A percentile compares a stretch with the other conserved stretches of the same genome.
Evolutionary conservation across 306 rosid genomes (phyloP).

Genomic region (Fagus crenata): DNA sequence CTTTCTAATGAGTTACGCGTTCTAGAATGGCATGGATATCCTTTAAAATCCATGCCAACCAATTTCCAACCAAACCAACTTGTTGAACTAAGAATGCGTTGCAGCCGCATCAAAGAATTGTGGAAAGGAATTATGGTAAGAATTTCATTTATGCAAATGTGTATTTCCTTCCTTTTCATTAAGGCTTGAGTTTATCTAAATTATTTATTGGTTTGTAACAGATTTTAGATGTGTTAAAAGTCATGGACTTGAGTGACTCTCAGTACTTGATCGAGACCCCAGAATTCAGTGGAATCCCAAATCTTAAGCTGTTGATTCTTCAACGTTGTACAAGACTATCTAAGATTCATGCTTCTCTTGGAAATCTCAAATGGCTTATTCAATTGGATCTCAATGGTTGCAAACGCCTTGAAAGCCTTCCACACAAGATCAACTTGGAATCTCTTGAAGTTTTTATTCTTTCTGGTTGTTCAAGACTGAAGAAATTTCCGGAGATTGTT

Average conservation of each 20-base stretch:
- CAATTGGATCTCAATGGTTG: too few relatives aligned
- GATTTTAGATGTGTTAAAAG: slow-evolving; percentile 25
- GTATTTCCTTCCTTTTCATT: too few relatives aligned
- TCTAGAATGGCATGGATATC: slow-evolving; percentile 36
- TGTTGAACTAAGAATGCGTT: slow-evolving; percentile 35
- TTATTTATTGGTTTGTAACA: background rate
- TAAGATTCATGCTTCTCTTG: too few relatives aligned
- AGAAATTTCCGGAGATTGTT: too few relatives aligned
- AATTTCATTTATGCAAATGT: slow-evolving; percentile 19
- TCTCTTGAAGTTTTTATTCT: too few relatives aligned
- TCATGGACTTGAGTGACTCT: slow-evolving; percentile 33
- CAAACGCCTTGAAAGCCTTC: too few relatives aligned
- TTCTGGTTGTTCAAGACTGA: too few relatives aligned
- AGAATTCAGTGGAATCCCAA: slow-evolving; percentile 25
- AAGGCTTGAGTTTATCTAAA: too few relatives aligned
- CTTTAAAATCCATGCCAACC: slow-evolving; percentile 33
- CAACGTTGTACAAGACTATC: too few relatives aligned
- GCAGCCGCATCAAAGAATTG: slow-evolving; percentile 32
- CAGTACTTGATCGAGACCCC: slow-evolving; percentile 17
- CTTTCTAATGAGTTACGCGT: slow-evolving; percentile 31
- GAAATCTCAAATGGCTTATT: too few relatives aligned
- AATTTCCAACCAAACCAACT: slow-evolving; percentile 15
- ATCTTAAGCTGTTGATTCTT: slow-evolving; percentile 29
- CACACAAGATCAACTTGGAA: too few relatives aligned
- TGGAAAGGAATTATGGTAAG: slow-evolving; percentile 26